Evolutionary conservation across 1,139 yeast genomes (phyloP).

Genomic region (Magnusiomyces sp.): DNA sequence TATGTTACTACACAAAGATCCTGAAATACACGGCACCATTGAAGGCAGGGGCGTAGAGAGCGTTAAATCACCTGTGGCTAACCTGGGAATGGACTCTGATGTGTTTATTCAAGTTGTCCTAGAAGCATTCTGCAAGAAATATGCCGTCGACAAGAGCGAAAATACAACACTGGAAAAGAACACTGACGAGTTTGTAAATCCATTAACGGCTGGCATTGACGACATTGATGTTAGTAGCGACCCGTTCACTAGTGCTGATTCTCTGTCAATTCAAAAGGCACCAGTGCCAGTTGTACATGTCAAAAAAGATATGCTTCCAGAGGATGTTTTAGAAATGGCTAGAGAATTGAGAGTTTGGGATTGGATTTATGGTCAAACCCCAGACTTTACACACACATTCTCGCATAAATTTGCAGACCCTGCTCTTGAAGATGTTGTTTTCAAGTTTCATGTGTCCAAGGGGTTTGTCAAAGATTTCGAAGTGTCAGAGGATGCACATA

Average conservation of each 20-base stretch:
- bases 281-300: constrained; percentile 13
- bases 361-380: constrained; percentile 70
- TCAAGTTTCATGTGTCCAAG: constrained; percentile 10
- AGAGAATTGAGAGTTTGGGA: constrained; percentile 48
- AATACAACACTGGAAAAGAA: background rate
- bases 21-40: constrained; percentile 38
- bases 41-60: constrained; percentile 63
- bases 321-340: constrained; percentile 39
- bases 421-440: background rate
- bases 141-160: constrained; percentile 14
- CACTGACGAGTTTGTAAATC: constrained; percentile 11
- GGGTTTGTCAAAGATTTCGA: background rate
- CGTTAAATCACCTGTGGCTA: constrained; percentile 68
- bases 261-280: background rate
- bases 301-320: constrained; percentile 34
- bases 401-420: too few species aligned
- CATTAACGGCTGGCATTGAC: constrained; percentile 15
- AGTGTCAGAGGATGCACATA: too few species aligned
- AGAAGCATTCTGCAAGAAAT: constrained; percentile 38
- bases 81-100: constrained; percentile 42
- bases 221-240: constrained; percentile 8
- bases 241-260: background rate
- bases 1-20: constrained; percentile 46
- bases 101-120: constrained; percentile 43
- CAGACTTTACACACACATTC: constrained; percentile 48